These are phyloP conservation scores for Scheffersomyces titani DNA, from an alignment of 1,139 yeast species.

Conservation along the genomic window DNA sequence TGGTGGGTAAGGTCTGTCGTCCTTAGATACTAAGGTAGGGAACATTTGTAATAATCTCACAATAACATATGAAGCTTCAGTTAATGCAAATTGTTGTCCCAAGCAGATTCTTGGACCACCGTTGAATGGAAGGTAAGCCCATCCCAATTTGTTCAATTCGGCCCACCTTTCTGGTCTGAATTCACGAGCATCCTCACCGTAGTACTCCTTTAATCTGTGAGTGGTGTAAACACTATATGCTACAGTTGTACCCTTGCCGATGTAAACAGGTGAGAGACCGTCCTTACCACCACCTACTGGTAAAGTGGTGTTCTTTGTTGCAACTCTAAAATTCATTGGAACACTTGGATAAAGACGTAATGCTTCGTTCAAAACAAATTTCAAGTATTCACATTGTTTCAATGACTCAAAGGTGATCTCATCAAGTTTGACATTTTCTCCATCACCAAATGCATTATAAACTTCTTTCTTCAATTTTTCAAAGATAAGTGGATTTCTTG, in stretches of 20 bases:
- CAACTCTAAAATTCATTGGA: conserved; percentile 14
- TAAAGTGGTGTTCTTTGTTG: conserved; percentile 13
- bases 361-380: conserved; percentile 14
- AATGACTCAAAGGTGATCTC: conserved; percentile 21
- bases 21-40: conserved; percentile 30
- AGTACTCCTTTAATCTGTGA: conserved; percentile 10
- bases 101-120: conserved; percentile 48
- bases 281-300: conserved; percentile 16
- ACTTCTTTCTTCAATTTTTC: conserved; percentile 23
- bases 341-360: conserved; percentile 17
- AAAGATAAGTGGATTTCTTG: conserved; percentile 23
- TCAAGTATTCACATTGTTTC: conserved; percentile 13
- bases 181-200: conserved; percentile 13
- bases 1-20: conserved; percentile 30
- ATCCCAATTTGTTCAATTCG: conserved; percentile 28
- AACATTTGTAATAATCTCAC: conserved; percentile 31
- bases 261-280: conserved; percentile 9
- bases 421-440: conserved; percentile 24
- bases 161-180: conserved; percentile 8
- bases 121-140: conserved; percentile 48
- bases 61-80: conserved; percentile 41
- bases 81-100: conserved; percentile 49
- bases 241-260: conserved; percentile 12
- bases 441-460: conserved; percentile 21
- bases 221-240: conserved; percentile 11